Evolutionary conservation across 176 grass and related monocot species (phyloP), one percentile per base, ranked within the genome.

Genomic region (Canna indica): DNA sequence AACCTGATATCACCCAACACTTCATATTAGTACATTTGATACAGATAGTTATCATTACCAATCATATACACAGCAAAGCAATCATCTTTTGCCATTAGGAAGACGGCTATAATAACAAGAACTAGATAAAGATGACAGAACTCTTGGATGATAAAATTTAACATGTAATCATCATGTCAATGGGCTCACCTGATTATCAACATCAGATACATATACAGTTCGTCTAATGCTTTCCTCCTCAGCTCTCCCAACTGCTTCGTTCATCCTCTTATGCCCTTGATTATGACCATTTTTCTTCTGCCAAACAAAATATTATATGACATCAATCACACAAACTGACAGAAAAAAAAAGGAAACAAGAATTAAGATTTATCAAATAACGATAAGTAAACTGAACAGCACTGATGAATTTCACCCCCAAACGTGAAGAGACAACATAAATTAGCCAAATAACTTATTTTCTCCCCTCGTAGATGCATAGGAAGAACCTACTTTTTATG

Each of bases 161-260:
- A 24, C 4, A 45, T 30, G 1, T 33, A 13, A 3, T 31, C 20
- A 26, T 48, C 5, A 25, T 24, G 36, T 25, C 12, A 25, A 50
- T 20, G 4, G 17, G 26, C 75, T 69, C 36, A 77, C 75, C 32
- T 69, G 64, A 8, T 46, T 64, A 77, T 77, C 75, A 25, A 77
- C 29, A 13, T 96, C 92, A 42, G 92, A 86, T 56, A 96, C 88
- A 77, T 91, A 96, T 76, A 89, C 81, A 39, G 92, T 96, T 87
- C 88, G 76, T 14, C 83, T 69, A 46, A 96, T 83, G 86, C 92
- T 91, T 33, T 91, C 92, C 41, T 91, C 85, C 8, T 89, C 92
- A 59, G 83, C 79, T 81, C 67, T 84, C 64, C 78, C 78, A 11
- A 38, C 69, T 74, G 79, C 86, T 32, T 88, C 83, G 8, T 77